phyloP scores from a whole-genome alignment of 2,329 filamentous ascomycete species.

The Ceratocystis eucalypticola region DNA sequence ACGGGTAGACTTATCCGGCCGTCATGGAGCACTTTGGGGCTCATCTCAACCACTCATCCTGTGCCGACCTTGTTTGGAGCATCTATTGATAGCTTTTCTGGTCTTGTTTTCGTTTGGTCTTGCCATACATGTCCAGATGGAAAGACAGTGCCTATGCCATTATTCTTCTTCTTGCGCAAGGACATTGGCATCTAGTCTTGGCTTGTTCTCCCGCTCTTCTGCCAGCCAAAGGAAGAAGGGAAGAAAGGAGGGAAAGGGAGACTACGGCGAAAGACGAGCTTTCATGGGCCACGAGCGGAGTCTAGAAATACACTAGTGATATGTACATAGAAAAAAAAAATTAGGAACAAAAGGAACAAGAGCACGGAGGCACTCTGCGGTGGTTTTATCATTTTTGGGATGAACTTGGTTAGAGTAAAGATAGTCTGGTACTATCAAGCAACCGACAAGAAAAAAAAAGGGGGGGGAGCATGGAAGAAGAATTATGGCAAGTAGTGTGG shows the following conservation, averaged over 20 bases:
- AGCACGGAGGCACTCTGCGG: background rate
- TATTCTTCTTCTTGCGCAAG: background rate
- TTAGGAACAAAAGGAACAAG: background rate
- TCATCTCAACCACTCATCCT: background rate
- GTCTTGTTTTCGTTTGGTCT: too few species aligned
- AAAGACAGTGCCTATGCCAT: background rate
- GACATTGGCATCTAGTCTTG: background rate
- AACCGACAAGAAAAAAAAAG: background rate
- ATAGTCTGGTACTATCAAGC: too few species aligned
- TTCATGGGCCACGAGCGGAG: background rate
- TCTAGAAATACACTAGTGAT: background rate
- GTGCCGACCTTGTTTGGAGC: background rate
- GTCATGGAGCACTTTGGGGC: too few species aligned
- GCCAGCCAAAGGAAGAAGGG: background rate
- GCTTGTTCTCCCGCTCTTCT: conserved; percentile 7
- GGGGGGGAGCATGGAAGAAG: background rate
- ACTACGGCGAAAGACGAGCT: background rate
- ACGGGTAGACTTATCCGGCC: too few species aligned
- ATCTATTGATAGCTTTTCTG: too few species aligned
- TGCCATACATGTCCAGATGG: too few species aligned
- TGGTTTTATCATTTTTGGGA: background rate
- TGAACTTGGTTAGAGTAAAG: background rate
- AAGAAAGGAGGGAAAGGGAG: background rate
- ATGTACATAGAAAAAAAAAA: background rate
- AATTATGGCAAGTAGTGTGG: background rate